These are phyloP conservation scores for Lipomyces chichibuensis DNA, from an alignment of 805 yeast genomes.

Conservation along the genomic window DNA sequence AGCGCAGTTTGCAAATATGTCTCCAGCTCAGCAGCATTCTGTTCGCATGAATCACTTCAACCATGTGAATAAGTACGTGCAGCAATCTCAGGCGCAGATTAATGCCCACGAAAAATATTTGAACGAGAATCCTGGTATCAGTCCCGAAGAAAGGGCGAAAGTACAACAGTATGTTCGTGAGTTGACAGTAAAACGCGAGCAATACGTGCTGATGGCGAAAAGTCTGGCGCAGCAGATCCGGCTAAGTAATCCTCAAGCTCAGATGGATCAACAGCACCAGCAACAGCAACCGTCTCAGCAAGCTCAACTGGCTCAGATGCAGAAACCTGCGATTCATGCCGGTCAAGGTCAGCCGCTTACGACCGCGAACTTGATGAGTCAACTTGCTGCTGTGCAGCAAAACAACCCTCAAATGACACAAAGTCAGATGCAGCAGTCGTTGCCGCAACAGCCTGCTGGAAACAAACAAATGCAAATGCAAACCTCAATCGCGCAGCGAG, in stretches of 20 bases:
- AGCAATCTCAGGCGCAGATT: constrained; percentile 25
- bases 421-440: constrained; percentile 39
- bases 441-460: constrained; percentile 26
- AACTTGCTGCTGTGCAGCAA: constrained; percentile 25
- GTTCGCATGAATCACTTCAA: constrained; percentile 25
- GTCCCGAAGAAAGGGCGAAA: constrained; percentile 31
- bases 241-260: constrained; percentile 12
- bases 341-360: constrained; percentile 12
- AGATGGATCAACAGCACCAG: not conserved
- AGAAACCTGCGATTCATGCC: constrained; percentile 10
- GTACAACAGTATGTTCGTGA: constrained; percentile 20
- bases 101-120: constrained; percentile 21
- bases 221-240: constrained; percentile 28
- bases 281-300: constrained; percentile 14
- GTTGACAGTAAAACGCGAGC: constrained; percentile 25
- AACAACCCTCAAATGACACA: not conserved
- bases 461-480: constrained; percentile 17
- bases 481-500: constrained; percentile 13
- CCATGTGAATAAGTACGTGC: constrained; percentile 18
- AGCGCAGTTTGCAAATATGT: constrained; percentile 23
- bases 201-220: constrained; percentile 18
- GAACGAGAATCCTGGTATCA: constrained; percentile 22
- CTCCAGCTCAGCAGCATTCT: constrained; percentile 32
- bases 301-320: constrained; percentile 9
- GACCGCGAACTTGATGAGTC: constrained; percentile 24